Evolutionary conservation across 1,139 yeast genomes (phyloP).

Genomic region (Sugiyamaella xylanicola): DNA sequence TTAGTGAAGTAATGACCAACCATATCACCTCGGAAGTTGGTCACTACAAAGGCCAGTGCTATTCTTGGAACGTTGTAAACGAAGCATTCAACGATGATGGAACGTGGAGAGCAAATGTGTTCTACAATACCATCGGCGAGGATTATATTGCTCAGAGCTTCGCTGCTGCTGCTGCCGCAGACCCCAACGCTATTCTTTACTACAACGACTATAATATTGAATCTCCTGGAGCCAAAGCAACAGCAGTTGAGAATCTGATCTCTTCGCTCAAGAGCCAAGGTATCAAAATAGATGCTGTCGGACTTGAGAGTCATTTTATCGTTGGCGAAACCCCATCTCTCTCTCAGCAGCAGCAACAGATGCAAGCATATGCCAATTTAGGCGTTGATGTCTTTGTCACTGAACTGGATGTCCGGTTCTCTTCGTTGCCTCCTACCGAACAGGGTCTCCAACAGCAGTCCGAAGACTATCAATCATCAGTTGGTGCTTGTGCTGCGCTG

Average conservation of each 20-base stretch:
- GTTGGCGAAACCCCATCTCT: slow-evolving; percentile 18
- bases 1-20: slow-evolving; percentile 17
- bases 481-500: slow-evolving; percentile 17
- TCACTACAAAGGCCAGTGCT: slow-evolving; percentile 19
- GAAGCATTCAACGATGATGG: slow-evolving; percentile 23
- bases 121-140: slow-evolving; percentile 21
- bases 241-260: slow-evolving; percentile 19
- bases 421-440: slow-evolving; percentile 9
- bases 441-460: slow-evolving; percentile 16
- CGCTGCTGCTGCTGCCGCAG: slow-evolving; percentile 19
- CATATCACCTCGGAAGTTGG: slow-evolving; percentile 20
- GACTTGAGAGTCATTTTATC: slow-evolving; percentile 20
- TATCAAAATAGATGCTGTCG: slow-evolving; percentile 22
- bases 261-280: slow-evolving; percentile 17
- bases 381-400: slow-evolving; percentile 14
- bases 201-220: slow-evolving; percentile 23
- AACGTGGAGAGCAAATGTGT: slow-evolving; percentile 19
- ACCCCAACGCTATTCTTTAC: slow-evolving; percentile 20
- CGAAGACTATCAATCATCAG: slow-evolving; percentile 7
- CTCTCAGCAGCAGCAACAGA: slow-evolving; percentile 11
- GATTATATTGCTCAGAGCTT: slow-evolving; percentile 20
- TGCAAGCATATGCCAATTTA: slow-evolving; percentile 14
- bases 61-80: slow-evolving; percentile 23
- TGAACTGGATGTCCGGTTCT: slow-evolving; percentile 18
- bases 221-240: slow-evolving; percentile 21